These are phyloP conservation scores for Camellia japonica DNA, from an alignment of 148 eudicot genomes.

Conservation along the genomic window DNA sequence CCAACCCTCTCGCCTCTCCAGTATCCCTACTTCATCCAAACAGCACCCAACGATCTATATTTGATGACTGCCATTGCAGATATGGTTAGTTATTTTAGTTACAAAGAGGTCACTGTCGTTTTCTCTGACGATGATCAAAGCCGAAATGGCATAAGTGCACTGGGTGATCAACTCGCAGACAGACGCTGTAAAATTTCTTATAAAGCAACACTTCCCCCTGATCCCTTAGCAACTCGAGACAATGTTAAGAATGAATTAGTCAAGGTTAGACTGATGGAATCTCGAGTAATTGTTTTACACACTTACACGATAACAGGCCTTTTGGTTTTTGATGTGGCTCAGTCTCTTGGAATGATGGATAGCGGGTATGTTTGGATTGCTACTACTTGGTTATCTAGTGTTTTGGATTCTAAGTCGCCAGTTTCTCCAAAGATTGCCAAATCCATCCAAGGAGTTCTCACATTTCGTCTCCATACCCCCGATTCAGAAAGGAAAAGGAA, in stretches of 20 bases:
- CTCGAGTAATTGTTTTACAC: conserved; percentile 47
- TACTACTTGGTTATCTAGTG: conserved; percentile 64
- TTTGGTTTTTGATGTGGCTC: conserved; percentile 50
- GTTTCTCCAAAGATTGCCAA: conserved; percentile 17
- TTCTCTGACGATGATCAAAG: conserved; percentile 43
- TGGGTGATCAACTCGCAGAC: conserved; percentile 43
- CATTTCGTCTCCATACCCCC: conserved; percentile 59
- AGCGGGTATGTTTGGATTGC: conserved; percentile 82
- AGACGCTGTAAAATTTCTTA: conserved; percentile 45
- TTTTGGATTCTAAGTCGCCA: conserved; percentile 40
- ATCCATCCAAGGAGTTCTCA: conserved; percentile 48
- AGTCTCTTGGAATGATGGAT: conserved; percentile 62
- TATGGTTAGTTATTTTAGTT: conserved; percentile 33
- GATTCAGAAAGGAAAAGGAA: conserved; percentile 39
- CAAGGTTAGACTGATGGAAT: conserved; percentile 36
- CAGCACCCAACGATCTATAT: conserved; percentile 45
- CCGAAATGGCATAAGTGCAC: conserved; percentile 34
- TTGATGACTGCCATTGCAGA: conserved; percentile 55
- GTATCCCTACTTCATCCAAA: conserved; percentile 52
- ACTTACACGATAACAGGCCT: conserved; percentile 37
- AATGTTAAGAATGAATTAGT: conserved; percentile 23
- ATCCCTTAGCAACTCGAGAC: conserved; percentile 9
- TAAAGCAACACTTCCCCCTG: conserved; percentile 42
- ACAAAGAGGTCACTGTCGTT: conserved; percentile 36
- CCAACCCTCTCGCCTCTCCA: conserved; percentile 50